A percentile compares a stretch with the other conserved stretches of the same genome.
Conservation (phyloP, 129 eudicot species). For the Artemisia argyi region DNA sequence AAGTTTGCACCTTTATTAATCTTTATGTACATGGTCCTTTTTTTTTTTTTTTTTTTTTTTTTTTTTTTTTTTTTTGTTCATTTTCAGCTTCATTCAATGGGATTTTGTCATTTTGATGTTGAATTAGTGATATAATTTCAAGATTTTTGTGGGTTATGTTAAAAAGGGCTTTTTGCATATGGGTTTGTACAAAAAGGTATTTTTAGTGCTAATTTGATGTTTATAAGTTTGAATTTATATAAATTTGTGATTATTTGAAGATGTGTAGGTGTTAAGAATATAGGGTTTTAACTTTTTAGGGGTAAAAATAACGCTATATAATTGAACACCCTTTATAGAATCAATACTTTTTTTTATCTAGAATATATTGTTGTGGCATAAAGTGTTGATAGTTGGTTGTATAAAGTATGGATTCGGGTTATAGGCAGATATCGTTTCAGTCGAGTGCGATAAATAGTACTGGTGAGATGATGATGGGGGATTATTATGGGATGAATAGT, state of each 20-base stretch:
- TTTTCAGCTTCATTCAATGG: conserved; percentile 2
- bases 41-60: no score
- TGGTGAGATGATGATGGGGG: conserved; percentile 54
- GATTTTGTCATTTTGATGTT: conserved; percentile 28
- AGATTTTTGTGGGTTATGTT: conserved; percentile 17
- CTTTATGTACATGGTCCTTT: conserved; percentile 12
- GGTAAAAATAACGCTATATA: conserved; percentile 33
- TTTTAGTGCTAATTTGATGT: not conserved
- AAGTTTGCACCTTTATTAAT: conserved; percentile 6
- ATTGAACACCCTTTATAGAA: conserved; percentile 23
- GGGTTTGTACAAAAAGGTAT: conserved; percentile 23
- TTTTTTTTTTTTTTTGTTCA: no score
- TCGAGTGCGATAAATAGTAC: conserved; percentile 43
- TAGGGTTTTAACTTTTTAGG: conserved; percentile 36
- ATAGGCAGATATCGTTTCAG: conserved; percentile 50
- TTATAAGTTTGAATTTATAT: not conserved
- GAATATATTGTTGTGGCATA: conserved; percentile 24
- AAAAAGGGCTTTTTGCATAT: conserved; percentile 6
- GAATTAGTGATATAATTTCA: conserved; percentile 5
- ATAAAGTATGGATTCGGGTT: conserved; percentile 42
- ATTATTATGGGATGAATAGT: conserved; percentile 33
- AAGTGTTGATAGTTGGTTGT: conserved; percentile 4
- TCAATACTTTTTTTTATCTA: conserved; percentile 20
- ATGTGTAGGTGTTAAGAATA: conserved; percentile 22
- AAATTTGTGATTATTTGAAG: conserved; percentile 21